A percentile compares a stretch with the other conserved stretches of the same genome.
Conservation (phyloP, 441 rosid species). For the Omphalea diandra region DNA sequence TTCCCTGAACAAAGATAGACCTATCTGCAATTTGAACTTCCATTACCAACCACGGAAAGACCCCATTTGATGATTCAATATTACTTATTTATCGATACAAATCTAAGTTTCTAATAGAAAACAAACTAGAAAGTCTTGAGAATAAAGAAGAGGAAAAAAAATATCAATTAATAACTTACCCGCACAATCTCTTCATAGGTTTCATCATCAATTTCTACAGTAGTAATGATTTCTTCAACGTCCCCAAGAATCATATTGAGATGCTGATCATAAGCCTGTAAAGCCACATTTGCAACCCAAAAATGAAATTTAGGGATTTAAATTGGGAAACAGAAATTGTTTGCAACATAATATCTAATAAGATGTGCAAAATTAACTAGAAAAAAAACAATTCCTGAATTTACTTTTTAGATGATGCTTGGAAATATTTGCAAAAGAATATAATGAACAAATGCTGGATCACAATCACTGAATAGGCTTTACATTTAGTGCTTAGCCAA, state of each 20-base stretch:
- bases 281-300: conserved; percentile 14
- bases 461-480: background rate
- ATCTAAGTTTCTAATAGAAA: background rate
- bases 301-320: background rate
- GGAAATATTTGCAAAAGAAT: background rate
- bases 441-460: background rate
- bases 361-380: background rate
- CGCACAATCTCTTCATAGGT: conserved; percentile 98
- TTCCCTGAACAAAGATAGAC: background rate
- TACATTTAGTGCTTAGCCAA: background rate
- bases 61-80: background rate
- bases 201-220: conserved; percentile 96
- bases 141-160: background rate
- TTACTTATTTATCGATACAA: no score
- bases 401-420: background rate
- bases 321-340: background rate
- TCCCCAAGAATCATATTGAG: conserved; percentile 98
- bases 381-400: background rate
- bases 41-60: background rate
- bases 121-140: background rate
- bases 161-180: conserved; percentile 44
- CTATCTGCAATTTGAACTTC: no score
- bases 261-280: conserved; percentile 98
- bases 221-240: conserved; percentile 94
- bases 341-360: background rate